These are phyloP conservation scores for Candida chilensis DNA, from an alignment of 805 yeast genomes.

Conservation along the genomic window DNA sequence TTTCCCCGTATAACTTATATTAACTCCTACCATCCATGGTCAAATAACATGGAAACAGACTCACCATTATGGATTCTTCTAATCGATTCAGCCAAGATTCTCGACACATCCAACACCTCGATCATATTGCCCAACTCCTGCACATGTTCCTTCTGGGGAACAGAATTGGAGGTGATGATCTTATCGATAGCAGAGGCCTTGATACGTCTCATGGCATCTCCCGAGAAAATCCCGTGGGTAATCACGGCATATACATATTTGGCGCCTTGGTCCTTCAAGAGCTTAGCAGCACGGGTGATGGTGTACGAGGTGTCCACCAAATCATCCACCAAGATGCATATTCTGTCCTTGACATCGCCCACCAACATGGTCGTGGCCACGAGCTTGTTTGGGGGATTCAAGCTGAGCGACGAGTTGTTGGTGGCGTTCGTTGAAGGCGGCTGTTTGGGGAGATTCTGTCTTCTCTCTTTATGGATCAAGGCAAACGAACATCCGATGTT, in stretches of 20 bases:
- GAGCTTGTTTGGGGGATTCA: constrained; percentile 7
- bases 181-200: constrained; percentile 67
- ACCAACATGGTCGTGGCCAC: constrained; percentile 90
- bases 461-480: constrained; percentile 86
- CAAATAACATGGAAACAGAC: constrained; percentile 87
- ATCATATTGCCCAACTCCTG: constrained; percentile 39
- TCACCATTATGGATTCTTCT: constrained; percentile 97
- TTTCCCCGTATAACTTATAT: too few relatives aligned
- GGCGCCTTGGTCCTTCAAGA: constrained; percentile 92
- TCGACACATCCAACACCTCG: constrained; percentile 80
- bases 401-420: constrained; percentile 4
- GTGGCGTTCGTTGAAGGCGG: constrained; percentile 10
- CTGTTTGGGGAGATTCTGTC: constrained; percentile 32
- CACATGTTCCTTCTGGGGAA: constrained; percentile 66
- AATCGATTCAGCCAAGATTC: constrained; percentile 88
- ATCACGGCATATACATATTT: constrained; percentile 75
- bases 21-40: constrained; percentile 71
- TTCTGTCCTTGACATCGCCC: constrained; percentile 83
- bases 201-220: constrained; percentile 77
- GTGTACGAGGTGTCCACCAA: constrained; percentile 91
- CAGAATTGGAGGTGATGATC: constrained; percentile 81
- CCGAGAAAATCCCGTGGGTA: constrained; percentile 90
- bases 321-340: constrained; percentile 90
- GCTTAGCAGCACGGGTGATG: constrained; percentile 82
- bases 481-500: constrained; percentile 85